Percentiles rank a stretch among this genome's conserved stretches.
Conservation (phyloP, 495 filamentous ascomycete species). For the Elaphomyces granulatus region DNA sequence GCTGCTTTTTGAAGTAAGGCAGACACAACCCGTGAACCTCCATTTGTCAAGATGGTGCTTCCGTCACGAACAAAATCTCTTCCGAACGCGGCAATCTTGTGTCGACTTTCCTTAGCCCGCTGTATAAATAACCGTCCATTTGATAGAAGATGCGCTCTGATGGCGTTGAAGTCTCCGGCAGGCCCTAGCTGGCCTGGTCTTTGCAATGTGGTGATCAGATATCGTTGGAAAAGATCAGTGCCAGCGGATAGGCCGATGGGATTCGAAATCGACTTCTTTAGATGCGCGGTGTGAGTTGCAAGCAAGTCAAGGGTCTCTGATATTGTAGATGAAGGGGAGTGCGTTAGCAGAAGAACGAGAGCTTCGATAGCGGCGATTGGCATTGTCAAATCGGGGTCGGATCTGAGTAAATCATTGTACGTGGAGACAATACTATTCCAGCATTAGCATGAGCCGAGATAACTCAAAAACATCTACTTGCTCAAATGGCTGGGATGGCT, state of each 20-base stretch:
- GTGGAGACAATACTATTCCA: constrained; percentile 39
- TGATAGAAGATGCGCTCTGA: constrained; percentile 64
- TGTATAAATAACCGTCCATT: constrained; percentile 77
- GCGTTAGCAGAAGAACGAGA: constrained; percentile 67
- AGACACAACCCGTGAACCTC: constrained; percentile 70
- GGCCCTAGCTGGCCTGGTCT: constrained; percentile 37
- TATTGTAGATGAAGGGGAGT: constrained; percentile 64
- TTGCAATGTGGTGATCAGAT: constrained; percentile 60
- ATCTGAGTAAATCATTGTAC: constrained; percentile 43
- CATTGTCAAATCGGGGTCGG: constrained; percentile 80
- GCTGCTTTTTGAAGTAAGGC: constrained; percentile 61
- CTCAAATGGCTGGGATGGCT: constrained; percentile 29
- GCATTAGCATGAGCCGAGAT: not conserved
- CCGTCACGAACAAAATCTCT: constrained; percentile 59
- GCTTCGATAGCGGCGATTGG: constrained; percentile 92
- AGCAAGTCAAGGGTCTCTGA: constrained; percentile 86
- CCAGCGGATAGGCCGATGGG: constrained; percentile 81
- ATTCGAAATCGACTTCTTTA: constrained; percentile 67
- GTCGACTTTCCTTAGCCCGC: constrained; percentile 71
- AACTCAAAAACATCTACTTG: constrained; percentile 12
- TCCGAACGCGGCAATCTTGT: constrained; percentile 70
- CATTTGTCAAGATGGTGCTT: constrained; percentile 72
- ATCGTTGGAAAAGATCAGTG: constrained; percentile 91
- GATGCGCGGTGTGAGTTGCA: constrained; percentile 51
- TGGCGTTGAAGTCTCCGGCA: constrained; percentile 60